Base-by-base conservation (phyloP, 2,329 filamentous ascomycete species). In the Tolypocladium album region DNA sequence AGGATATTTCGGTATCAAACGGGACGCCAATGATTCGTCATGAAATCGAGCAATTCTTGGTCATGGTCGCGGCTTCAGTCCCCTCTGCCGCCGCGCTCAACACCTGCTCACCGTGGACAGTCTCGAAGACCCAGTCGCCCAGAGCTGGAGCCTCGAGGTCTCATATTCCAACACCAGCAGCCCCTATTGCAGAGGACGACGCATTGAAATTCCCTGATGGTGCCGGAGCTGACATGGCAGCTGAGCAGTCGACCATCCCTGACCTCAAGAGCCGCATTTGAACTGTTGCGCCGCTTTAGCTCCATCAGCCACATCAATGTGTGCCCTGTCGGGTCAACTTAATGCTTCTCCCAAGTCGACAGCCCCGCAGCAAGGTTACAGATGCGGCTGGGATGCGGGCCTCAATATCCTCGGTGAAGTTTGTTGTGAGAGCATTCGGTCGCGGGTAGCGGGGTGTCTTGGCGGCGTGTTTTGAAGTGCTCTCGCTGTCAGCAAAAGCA, bases 1-100 rank as follows among this genome's bases (percentile, higher is more conserved):
- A 0, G 89, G 92, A 9, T 96, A 85, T 75, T 96, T 92, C 67
- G 92, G 90, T 8, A 89, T 89, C 5, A 81, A 82, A 60, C 94
- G 91, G 68, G 92, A 86, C 8, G 88, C 96, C 72, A 83, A 83
- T 60, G 75, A 87, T 68, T 79, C 87, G 45, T 65, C 67, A 27
- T 65, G 63, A 71, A 31, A 62, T 74, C n/a, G 68, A 71, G n/a
- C 67, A 76, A 17, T 83, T 86, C 61, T 89, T 87, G 0, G 86
- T 91, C 0, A 88, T 95, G 1, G 77, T 96, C 24, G 83, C 96
- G 61, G 92, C 92, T 81, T 92, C 62, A 88, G 90, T 61, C 88
- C 89, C 7, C 78, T 88, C n/a, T 85, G 90, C 67, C 87, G 86
- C 72, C 83, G 85, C 64, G 90, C 91, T 1, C 88, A 86, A 71